A percentile compares a stretch with the other conserved stretches of the same genome.
Conservation (phyloP, 129 eudicot genomes). For the Saussurea involucrata region DNA sequence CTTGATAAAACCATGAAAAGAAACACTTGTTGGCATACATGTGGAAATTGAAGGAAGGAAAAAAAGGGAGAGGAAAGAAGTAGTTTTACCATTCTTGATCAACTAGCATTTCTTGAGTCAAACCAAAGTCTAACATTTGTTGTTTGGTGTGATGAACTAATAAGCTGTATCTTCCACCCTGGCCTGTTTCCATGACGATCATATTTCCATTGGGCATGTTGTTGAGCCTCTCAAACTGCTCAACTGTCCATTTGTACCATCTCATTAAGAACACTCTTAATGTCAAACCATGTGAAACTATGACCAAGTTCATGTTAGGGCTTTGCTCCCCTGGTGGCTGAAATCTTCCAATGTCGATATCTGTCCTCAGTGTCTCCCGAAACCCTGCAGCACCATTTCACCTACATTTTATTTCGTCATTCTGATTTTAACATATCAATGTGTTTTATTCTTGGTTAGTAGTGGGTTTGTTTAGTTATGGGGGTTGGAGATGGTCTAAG, state of each 20-base stretch:
- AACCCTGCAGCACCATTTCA: slow-evolving; percentile 52
- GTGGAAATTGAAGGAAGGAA: background rate
- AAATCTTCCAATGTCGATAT: slow-evolving; percentile 78
- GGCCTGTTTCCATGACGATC: slow-evolving; percentile 77
- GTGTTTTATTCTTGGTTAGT: too few relatives aligned
- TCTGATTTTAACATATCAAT: background rate
- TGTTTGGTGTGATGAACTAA: slow-evolving; percentile 67
- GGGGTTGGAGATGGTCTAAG: background rate
- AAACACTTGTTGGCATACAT: background rate
- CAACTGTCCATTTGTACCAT: slow-evolving; percentile 92
- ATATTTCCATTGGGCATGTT: slow-evolving; percentile 60
- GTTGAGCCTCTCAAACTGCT: slow-evolving; percentile 71
- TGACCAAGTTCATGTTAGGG: slow-evolving; percentile 76
- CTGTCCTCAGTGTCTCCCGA: slow-evolving; percentile 75
- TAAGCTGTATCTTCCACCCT: slow-evolving; percentile 86
- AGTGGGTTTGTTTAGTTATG: too few relatives aligned
- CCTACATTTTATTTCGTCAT: background rate
- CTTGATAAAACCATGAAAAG: slow-evolving; percentile 25
- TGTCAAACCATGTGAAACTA: slow-evolving; percentile 80
- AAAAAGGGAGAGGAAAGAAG: too few relatives aligned
- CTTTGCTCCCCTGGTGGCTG: slow-evolving; percentile 87
- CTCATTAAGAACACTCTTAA: slow-evolving; percentile 77
- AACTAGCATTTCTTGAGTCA: slow-evolving; percentile 69
- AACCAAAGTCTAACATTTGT: slow-evolving; percentile 60
- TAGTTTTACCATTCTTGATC: slow-evolving; percentile 69